phyloP scores from a whole-genome alignment of 2,329 filamentous ascomycete species.

The Colletotrichum magnum region DNA sequence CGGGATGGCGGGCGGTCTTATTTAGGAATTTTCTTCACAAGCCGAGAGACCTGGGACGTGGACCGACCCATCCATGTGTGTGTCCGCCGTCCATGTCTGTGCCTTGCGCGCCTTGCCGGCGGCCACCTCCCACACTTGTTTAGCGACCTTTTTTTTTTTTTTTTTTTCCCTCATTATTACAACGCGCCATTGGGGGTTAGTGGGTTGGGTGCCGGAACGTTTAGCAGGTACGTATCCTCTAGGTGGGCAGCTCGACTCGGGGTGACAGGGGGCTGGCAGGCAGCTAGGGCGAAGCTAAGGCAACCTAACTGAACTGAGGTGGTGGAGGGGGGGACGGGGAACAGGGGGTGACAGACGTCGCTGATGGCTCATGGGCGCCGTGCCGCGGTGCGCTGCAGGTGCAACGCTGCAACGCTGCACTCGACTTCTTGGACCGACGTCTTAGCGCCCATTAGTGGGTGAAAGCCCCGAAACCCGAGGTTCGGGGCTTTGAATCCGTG shows the following conservation, averaged over 20 bases:
- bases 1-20: constrained; percentile 29
- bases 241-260: constrained; percentile 3
- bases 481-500: not conserved
- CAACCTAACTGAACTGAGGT: not conserved
- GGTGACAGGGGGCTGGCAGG: constrained; percentile 25
- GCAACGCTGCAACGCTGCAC: constrained; percentile 16
- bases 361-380: not conserved
- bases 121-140: not conserved
- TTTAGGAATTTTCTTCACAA: constrained; percentile 37
- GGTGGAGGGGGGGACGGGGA: constrained; percentile 9
- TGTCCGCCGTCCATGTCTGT: constrained; percentile 5
- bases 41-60: constrained; percentile 19
- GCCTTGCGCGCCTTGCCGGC: not conserved
- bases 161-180: not conserved
- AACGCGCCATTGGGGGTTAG: constrained; percentile 26
- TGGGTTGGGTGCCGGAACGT: constrained; percentile 31
- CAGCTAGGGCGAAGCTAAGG: constrained; percentile 13
- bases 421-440: not conserved
- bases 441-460: not conserved
- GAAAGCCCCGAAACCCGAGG: constrained; percentile 32
- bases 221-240: too few relatives aligned
- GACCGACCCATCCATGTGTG: not conserved
- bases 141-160: not conserved
- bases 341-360: constrained; percentile 9
- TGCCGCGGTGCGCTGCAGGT: constrained; percentile 4